Conservation (phyloP, 805 yeast species). For the Schizosaccharomyces cryophilus region DNA sequence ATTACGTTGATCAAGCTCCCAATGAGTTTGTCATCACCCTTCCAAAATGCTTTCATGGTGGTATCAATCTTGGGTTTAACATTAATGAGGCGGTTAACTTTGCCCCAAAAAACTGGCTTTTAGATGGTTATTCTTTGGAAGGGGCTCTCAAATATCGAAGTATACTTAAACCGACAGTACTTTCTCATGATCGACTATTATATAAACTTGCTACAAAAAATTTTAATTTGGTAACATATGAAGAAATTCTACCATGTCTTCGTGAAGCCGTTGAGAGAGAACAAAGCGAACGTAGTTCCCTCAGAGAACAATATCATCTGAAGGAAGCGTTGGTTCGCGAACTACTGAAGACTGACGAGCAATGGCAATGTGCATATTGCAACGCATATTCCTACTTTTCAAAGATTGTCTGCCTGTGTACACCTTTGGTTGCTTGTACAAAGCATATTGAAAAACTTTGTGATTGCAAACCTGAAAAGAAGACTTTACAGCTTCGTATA, state of each 20-base stretch:
- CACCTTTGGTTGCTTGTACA: background rate
- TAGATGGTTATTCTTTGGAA: conserved; percentile 12
- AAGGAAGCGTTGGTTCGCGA: background rate
- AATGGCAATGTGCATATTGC: background rate
- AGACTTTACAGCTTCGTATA: background rate
- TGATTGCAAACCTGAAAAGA: background rate
- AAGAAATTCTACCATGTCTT: background rate
- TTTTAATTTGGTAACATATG: background rate
- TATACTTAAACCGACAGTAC: background rate
- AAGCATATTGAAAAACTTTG: background rate
- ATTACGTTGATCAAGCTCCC: conserved; percentile 45
- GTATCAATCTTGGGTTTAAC: conserved; percentile 70
- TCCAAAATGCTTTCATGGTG: conserved; percentile 78
- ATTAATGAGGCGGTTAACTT: conserved; percentile 19
- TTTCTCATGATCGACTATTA: background rate
- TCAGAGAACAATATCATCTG: background rate
- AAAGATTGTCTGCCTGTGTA: background rate
- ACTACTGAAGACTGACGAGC: background rate
- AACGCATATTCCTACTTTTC: background rate
- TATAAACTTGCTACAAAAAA: background rate
- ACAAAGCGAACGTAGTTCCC: background rate
- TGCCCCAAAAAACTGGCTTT: conserved; percentile 18
- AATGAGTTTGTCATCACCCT: conserved; percentile 67
- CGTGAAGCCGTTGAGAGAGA: background rate
- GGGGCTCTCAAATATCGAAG: conserved; percentile 7